Evolutionary conservation across 2,329 filamentous ascomycete species (phyloP).

Genomic region (Apiospora sp.): DNA sequence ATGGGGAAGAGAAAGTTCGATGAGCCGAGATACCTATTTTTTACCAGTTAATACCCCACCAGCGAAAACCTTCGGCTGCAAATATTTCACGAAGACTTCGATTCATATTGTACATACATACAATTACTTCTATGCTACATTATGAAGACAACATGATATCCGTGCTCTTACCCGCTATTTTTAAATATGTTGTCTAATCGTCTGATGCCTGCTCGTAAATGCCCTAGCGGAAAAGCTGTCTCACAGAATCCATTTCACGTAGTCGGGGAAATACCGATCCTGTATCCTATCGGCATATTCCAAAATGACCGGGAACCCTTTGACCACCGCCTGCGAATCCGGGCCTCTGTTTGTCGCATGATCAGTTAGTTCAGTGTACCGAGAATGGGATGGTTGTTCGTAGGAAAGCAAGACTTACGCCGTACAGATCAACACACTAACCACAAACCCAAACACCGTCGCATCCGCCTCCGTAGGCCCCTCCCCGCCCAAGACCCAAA

Average conservation of each 20-base stretch:
- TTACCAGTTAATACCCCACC: not conserved
- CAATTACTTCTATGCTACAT: no score
- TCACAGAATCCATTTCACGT: constrained; percentile 48
- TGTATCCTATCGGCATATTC: constrained; percentile 67
- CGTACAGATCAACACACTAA: constrained; percentile 57
- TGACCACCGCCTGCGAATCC: constrained; percentile 53
- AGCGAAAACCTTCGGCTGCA: not conserved
- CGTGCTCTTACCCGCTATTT: no score
- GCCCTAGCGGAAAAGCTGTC: no score
- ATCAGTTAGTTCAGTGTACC: not conserved
- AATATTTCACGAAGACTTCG: not conserved
- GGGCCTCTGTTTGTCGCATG: constrained; percentile 49
- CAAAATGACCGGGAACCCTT: constrained; percentile 54
- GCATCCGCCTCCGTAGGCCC: constrained; percentile 65
- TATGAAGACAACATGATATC: no score
- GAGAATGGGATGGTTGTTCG: not conserved
- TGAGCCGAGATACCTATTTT: not conserved
- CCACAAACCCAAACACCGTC: constrained; percentile 64
- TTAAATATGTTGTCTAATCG: not conserved
- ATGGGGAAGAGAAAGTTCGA: not conserved
- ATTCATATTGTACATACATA: no score
- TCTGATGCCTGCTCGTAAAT: not conserved
- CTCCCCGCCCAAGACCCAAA: constrained; percentile 64
- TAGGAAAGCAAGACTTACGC: constrained; percentile 53
- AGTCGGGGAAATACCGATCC: constrained; percentile 64